These are phyloP conservation scores for Melaleuca alternifolia DNA, from an alignment of 345 rosid genomes.

Conservation along the genomic window DNA sequence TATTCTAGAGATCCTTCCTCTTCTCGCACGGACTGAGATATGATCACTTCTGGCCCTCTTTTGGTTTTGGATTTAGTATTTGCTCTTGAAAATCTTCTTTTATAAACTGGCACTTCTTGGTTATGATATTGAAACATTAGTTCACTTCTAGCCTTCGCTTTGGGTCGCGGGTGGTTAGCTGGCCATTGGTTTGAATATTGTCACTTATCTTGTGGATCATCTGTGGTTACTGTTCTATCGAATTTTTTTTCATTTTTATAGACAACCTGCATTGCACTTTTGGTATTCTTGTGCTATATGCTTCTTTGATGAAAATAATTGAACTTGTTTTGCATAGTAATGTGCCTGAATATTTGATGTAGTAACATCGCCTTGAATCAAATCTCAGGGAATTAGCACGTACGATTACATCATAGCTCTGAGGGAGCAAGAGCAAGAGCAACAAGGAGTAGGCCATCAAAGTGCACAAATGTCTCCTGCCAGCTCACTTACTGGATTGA, in stretches of 20 bases:
- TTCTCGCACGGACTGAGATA: background rate
- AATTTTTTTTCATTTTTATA: background rate
- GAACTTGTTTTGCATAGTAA: background rate
- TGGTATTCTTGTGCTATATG: background rate
- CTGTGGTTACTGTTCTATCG: background rate
- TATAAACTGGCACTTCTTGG: background rate
- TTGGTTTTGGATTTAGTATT: background rate
- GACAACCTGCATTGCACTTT: background rate
- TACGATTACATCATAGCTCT: slow-evolving; percentile 96
- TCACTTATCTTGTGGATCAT: background rate
- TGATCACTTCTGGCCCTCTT: background rate
- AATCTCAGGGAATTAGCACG: slow-evolving; percentile 81
- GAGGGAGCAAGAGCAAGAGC: slow-evolving; percentile 97
- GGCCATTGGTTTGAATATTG: background rate
- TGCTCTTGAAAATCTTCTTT: background rate
- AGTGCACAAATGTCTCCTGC: slow-evolving; percentile 96
- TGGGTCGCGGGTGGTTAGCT: background rate
- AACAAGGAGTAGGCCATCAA: slow-evolving; percentile 76
- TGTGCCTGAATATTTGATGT: background rate
- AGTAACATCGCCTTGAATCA: background rate
- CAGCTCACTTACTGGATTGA: slow-evolving; percentile 89
- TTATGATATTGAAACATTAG: background rate
- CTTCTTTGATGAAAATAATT: background rate
- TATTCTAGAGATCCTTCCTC: background rate
- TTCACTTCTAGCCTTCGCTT: background rate